phyloP scores from a whole-genome alignment of 139 green algal species.

The Bryopsis sp. region DNA sequence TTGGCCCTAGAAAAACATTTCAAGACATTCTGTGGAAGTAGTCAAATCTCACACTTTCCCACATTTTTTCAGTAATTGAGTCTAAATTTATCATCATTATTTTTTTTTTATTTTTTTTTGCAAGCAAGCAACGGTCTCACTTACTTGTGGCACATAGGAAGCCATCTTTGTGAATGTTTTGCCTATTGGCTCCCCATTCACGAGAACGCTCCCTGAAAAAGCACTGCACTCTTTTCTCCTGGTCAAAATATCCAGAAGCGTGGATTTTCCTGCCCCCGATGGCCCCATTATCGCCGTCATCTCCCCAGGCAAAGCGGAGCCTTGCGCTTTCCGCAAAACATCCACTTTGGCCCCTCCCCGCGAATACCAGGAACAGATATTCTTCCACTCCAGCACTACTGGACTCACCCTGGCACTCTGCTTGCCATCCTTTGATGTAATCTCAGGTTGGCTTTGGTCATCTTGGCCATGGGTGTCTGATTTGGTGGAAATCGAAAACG shows the following conservation, averaged over 20 bases:
- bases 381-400: neutral
- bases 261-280: slow-evolving; percentile 40
- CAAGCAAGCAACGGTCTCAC: no score
- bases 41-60: no score
- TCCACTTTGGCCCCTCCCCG: neutral
- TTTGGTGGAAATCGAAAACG: no score
- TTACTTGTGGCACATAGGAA: slow-evolving; percentile 12
- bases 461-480: no score
- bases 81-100: no score
- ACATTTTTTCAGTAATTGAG: no score
- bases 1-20: no score
- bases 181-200: neutral
- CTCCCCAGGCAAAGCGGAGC: slow-evolving; percentile 21
- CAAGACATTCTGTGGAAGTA: no score
- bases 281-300: slow-evolving; percentile 39
- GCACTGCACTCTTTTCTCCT: slow-evolving; percentile 33
- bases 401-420: no score
- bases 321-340: neutral
- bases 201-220: neutral
- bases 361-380: neutral
- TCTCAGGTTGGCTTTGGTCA: neutral
- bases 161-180: neutral
- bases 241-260: slow-evolving; percentile 40
- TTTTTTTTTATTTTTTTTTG: no score
- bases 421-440: no score